Percentiles rank a stretch among this genome's conserved stretches.
phyloP scores from a whole-genome alignment of 1,284 basidiomycete genomes.

The Fomitopsis pinicola region DNA sequence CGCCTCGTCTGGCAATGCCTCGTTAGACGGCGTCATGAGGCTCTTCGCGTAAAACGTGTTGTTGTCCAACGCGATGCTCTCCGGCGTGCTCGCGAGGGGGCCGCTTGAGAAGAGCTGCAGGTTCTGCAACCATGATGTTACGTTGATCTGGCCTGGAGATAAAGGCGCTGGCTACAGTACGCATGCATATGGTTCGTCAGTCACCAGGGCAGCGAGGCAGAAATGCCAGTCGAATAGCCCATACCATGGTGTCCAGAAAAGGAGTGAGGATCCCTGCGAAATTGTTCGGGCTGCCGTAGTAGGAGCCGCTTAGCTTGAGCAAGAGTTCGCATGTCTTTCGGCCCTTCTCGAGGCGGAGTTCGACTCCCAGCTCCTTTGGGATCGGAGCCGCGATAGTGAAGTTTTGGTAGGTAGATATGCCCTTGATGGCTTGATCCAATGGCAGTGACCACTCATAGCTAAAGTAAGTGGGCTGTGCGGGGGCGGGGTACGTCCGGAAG shows the following conservation, averaged over 20 bases:
- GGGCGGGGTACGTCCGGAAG: not conserved
- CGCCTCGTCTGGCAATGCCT: not conserved
- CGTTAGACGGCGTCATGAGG: not conserved
- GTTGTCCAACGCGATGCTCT: not conserved
- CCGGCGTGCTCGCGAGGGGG: not conserved
- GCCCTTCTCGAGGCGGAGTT: not conserved
- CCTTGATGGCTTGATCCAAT: not conserved
- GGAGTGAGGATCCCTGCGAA: not conserved
- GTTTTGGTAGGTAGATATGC: not conserved
- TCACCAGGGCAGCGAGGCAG: too few relatives aligned
- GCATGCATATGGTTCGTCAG: too few relatives aligned
- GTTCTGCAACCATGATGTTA: not conserved
- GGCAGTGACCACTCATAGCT: not conserved
- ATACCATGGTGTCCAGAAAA: not conserved
- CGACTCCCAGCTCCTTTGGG: not conserved
- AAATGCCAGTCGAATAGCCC: not conserved
- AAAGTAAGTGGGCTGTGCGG: not conserved
- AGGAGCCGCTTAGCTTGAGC: not conserved
- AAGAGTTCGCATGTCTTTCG: not conserved
- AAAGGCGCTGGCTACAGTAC: not conserved
- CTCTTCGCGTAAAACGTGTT: not conserved
- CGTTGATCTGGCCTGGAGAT: not conserved
- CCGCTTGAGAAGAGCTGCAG: not conserved
- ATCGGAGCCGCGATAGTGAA: not conserved
- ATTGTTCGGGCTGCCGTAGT: not conserved